Evolutionary conservation across 192 early-diverging fungal genomes (phyloP).

Genomic region (Backusella sp.): DNA sequence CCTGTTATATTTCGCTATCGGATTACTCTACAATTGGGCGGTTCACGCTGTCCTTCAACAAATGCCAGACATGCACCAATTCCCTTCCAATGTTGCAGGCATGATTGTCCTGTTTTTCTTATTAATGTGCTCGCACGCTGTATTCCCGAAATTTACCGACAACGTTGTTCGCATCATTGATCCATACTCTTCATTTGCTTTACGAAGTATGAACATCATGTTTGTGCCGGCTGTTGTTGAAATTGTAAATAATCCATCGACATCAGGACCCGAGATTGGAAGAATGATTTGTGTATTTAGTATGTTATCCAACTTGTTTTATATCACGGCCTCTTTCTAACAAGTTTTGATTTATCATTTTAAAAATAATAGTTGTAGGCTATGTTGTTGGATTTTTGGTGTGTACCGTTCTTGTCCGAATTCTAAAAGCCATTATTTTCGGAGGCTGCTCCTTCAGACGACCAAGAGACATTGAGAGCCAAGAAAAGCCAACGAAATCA

Average conservation of each 20-base stretch:
- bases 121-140: neutral
- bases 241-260: conserved; percentile 15
- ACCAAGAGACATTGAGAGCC: neutral
- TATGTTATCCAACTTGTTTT: neutral
- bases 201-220: conserved; percentile 21
- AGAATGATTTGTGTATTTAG: conserved; percentile 1
- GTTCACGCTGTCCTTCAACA: neutral
- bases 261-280: neutral
- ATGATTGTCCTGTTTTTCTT: conserved; percentile 11
- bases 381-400: neutral
- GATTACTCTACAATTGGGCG: conserved; percentile 5
- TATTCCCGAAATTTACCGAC: neutral
- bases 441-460: neutral
- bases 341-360: neutral
- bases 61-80: conserved; percentile 8
- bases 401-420: neutral
- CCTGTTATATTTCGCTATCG: neutral
- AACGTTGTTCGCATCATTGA: neutral
- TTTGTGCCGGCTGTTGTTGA: conserved; percentile 10
- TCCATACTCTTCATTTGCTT: conserved; percentile 13
- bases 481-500: neutral
- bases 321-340: neutral
- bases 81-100: conserved; percentile 12
- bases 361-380: neutral
- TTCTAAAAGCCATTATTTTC: neutral